A percentile compares a stretch with the other conserved stretches of the same genome.
These are phyloP conservation scores for Diaporthe eres DNA, from an alignment of 2,329 filamentous ascomycete genomes.

Conservation along the genomic window DNA sequence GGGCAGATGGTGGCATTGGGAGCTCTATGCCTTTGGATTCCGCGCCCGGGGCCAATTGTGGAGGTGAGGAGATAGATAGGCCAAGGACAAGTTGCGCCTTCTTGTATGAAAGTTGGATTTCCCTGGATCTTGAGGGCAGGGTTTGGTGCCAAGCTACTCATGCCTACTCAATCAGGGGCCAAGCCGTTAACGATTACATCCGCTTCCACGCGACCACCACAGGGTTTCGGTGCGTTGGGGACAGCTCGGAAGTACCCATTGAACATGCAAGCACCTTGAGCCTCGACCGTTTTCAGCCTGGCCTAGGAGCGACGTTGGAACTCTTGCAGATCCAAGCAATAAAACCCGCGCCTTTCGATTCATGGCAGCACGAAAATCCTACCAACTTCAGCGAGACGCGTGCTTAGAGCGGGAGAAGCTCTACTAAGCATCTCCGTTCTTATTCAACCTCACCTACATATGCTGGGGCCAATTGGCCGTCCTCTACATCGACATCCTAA, in stretches of 20 bases:
- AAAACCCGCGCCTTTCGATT: neutral
- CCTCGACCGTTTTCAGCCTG: constrained; percentile 22
- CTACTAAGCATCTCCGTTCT: neutral
- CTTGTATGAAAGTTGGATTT: constrained; percentile 6
- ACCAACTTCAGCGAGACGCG: neutral
- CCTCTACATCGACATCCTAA: neutral
- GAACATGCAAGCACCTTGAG: neutral
- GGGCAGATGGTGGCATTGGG: constrained; percentile 36
- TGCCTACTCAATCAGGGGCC: constrained; percentile 7
- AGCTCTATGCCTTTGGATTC: constrained; percentile 13
- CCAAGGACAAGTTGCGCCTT: constrained; percentile 22
- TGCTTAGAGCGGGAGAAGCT: neutral
- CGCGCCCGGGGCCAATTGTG: constrained; percentile 21
- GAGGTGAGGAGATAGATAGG: neutral
- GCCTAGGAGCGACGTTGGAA: neutral
- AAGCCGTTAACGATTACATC: constrained; percentile 5
- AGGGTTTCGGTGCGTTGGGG: neutral
- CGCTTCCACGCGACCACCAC: neutral
- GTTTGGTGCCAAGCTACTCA: constrained; percentile 21
- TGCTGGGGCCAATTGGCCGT: neutral
- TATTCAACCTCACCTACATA: neutral
- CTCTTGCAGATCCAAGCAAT: neutral
- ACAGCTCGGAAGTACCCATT: constrained; percentile 3
- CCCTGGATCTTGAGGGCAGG: neutral
- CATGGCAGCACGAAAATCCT: neutral